phyloP scores from a whole-genome alignment of 345 rosid species.

The Capsella bursapastoris region DNA sequence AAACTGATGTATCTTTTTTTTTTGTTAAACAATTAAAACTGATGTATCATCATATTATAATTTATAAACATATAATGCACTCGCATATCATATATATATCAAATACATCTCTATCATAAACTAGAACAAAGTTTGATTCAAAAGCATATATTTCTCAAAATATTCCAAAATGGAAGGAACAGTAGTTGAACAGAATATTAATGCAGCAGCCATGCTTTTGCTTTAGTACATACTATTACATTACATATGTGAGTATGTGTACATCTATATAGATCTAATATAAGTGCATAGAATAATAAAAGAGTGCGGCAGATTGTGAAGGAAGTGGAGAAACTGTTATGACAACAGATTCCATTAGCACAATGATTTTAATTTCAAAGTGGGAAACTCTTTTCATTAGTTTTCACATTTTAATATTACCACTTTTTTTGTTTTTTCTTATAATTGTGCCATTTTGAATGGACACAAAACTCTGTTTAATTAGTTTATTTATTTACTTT shows the following conservation, averaged over 20 bases:
- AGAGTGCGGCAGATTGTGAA: conserved; percentile 29
- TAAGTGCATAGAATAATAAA: conserved; percentile 21
- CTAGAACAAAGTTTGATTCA: background rate
- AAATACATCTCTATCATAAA: background rate
- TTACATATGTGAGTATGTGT: conserved; percentile 8
- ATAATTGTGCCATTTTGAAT: conserved; percentile 36
- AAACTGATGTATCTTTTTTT: too few relatives aligned
- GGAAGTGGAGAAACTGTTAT: conserved; percentile 53
- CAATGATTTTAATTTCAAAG: conserved; percentile 39
- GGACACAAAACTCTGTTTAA: conserved; percentile 40
- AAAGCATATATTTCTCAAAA: background rate
- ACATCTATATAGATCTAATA: background rate
- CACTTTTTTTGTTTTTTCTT: conserved; percentile 17
- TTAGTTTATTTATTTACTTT: conserved; percentile 26
- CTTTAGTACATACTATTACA: background rate
- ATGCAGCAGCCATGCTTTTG: conserved; percentile 32
- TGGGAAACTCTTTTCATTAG: conserved; percentile 14
- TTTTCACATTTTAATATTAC: conserved; percentile 35
- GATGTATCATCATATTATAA: too few relatives aligned
- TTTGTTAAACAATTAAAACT: too few relatives aligned
- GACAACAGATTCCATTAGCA: conserved; percentile 52
- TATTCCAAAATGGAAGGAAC: conserved; percentile 26
- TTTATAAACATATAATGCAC: too few relatives aligned
- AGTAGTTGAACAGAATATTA: conserved; percentile 6
- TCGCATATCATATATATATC: too few relatives aligned